Base-by-base conservation (phyloP, 805 yeast species). In the Yamadazyma scolyti region DNA sequence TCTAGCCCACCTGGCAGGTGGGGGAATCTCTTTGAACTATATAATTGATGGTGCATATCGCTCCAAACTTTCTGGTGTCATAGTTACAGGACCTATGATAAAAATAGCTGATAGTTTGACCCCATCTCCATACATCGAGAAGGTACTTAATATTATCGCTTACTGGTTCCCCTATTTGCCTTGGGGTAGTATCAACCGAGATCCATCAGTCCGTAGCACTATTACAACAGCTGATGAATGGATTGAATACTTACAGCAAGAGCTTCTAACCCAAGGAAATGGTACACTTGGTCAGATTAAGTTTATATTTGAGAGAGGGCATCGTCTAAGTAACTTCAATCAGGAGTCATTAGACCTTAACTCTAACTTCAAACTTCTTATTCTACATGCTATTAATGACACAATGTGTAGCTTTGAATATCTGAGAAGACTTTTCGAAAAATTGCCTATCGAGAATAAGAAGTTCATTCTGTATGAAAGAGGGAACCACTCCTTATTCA, bases 1-100 rank as follows among this genome's bases (percentile, higher is more conserved):
- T 27, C 59, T 71, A 43, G 87, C 89, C 1, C 87, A 79, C 43
- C 82, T 89, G 5, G 82, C 83, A 86, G 94, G 94, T 25, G 89
- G 90, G 11, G 89, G 82, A 0, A 75, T 83, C 27, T 61, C 61
- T 0, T 56, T 82, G 35, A 79, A 77, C 51, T 82, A 83, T 50
- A 76, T 73, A 7, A 62, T 74, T 20, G 46, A 51, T 16, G 89
- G 89, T 2, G 69, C 59, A 34, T 56, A 66, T 46, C 61, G 57
- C 27, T 62, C 69, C 20, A 43, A 63, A 12, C 37, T 83, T 14
- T 54, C 61, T 14, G 76, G 75, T 0, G 64, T 73, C 24, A 56
- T 70, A 20, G 68, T 63, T 1, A 59, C 72, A 15, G 87, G 79
- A 1, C 93, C 94, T 1, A 62, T 79, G 39, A 61, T 82, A 20